Base-by-base conservation (phyloP, 768 basidiomycete genomes). In the Suillus subluteus region DNA sequence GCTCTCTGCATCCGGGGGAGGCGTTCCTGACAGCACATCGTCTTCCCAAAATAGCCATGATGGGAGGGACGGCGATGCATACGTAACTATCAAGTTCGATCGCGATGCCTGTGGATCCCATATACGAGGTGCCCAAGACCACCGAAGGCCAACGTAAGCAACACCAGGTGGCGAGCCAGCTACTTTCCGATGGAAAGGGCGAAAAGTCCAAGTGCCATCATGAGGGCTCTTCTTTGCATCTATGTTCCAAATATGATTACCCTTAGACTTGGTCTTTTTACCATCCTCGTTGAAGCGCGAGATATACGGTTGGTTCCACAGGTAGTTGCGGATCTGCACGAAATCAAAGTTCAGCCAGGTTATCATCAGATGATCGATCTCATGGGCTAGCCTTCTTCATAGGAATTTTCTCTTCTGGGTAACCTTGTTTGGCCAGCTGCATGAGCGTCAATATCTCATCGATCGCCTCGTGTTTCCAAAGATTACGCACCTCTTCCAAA, bases 231-330 rank as follows among this genome's bases (percentile, higher is more conserved):
- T 96, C 80, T 88, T 94, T n/a, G 95, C 97, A 73, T 98, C 95
- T 62, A 99, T 91, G 73, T 95, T 96, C 97, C 97, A 99, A 70
- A 98, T 98, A 73, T 99, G 97, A 79, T 99, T 99, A 58, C 97
- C 97, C 82, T 98, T 98, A 63, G 95, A 96, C 79, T 99, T 99
- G 30, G 96, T 94, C 81, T 99, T 99, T 79, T 98, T 98, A 43
- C 97, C 97, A 76, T 99, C 97, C 73, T 98, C 95, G 76, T 99
- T 99, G 83, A 96, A 99, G 38, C 97, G 92, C 37, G 95, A 90
- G 75, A 99, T 99, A 75, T 91, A 90, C 38, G 90, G 90, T 72
- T 96, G 94, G 67, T 89, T 90, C 97, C 97, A 99, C 61, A 99
- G 87, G 81, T 98, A 99, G 79, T 95, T 90, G 71, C 96, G 91